phyloP scores from a whole-genome alignment of 805 yeast species.

The Candida pini region DNA sequence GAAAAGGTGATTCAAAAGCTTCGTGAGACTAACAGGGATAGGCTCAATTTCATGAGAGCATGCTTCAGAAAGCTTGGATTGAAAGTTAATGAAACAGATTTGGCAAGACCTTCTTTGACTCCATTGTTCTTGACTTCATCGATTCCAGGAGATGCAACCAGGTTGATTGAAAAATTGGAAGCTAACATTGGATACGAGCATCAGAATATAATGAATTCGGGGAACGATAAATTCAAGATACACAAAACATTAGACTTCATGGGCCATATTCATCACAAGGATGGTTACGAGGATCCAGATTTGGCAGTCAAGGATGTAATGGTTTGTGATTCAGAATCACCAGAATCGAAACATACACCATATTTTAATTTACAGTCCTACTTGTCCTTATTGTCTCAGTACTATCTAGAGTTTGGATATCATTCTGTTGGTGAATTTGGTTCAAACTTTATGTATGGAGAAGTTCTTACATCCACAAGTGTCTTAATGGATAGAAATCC shows the following conservation, averaged over 20 bases:
- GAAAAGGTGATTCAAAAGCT: slow-evolving; percentile 36
- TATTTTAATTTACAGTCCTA: slow-evolving; percentile 62
- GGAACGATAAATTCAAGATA: slow-evolving; percentile 50
- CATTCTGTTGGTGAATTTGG: slow-evolving; percentile 44
- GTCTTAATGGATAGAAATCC: slow-evolving; percentile 72
- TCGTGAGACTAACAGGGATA: slow-evolving; percentile 35
- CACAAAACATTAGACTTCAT: slow-evolving; percentile 33
- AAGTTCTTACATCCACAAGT: slow-evolving; percentile 85
- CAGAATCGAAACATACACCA: slow-evolving; percentile 56
- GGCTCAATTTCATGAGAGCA: slow-evolving; percentile 52
- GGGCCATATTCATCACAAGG: slow-evolving; percentile 23
- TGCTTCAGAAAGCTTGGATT: slow-evolving; percentile 60
- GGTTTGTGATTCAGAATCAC: slow-evolving; percentile 35
- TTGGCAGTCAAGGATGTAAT: slow-evolving; percentile 51
- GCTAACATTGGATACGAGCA: slow-evolving; percentile 31
- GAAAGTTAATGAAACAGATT: slow-evolving; percentile 51
- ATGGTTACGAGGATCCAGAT: slow-evolving; percentile 48
- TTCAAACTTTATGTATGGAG: slow-evolving; percentile 65
- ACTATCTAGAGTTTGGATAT: slow-evolving; percentile 27
- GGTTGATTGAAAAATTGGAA: slow-evolving; percentile 30
- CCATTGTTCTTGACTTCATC: slow-evolving; percentile 55
- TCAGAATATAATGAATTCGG: slow-evolving; percentile 42
- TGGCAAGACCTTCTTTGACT: slow-evolving; percentile 58
- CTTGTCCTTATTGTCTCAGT: slow-evolving; percentile 36
- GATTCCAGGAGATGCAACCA: slow-evolving; percentile 23